Conservation (phyloP, 192 early-diverging fungal species). For the Coemansia sp. region DNA sequence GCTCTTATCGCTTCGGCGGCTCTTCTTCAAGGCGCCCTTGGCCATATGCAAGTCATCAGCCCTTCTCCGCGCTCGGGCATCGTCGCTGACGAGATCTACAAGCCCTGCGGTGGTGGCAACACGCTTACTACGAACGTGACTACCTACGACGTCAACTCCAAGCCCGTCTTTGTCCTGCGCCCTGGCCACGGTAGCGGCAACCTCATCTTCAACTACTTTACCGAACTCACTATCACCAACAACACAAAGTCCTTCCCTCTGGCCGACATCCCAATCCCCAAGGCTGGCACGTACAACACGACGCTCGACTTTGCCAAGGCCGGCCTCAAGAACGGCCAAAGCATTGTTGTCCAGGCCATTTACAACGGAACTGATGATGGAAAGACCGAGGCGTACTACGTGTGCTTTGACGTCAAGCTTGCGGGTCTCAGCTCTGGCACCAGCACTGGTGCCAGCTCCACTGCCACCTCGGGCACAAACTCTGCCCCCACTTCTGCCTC, state of each 20-base stretch:
- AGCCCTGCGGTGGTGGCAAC: slow-evolving; percentile 51
- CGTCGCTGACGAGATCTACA: slow-evolving; percentile 32
- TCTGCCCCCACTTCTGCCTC: background rate
- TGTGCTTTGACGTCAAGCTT: slow-evolving; percentile 56
- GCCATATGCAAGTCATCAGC: slow-evolving; percentile 35
- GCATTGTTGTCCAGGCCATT: slow-evolving; percentile 55
- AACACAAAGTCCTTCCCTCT: slow-evolving; percentile 24
- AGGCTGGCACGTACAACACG: slow-evolving; percentile 36
- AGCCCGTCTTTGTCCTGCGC: slow-evolving; percentile 31
- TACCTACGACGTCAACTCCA: slow-evolving; percentile 39
- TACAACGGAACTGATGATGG: slow-evolving; percentile 47
- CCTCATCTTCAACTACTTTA: slow-evolving; percentile 57
- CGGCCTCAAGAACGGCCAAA: slow-evolving; percentile 45
- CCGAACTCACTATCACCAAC: slow-evolving; percentile 41
- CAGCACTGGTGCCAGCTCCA: slow-evolving; percentile 11
- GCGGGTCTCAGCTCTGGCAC: slow-evolving; percentile 1
- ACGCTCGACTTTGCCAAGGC: slow-evolving; percentile 37
- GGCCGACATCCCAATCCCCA: slow-evolving; percentile 23
- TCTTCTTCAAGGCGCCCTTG: slow-evolving; percentile 38
- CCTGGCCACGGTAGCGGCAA: slow-evolving; percentile 46
- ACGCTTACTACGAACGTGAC: slow-evolving; percentile 41
- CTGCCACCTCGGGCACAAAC: background rate
- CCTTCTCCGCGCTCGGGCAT: slow-evolving; percentile 45
- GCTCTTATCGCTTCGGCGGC: slow-evolving; percentile 27
- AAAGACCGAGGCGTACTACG: slow-evolving; percentile 43